Conservation (phyloP, 225 moss, liverwort and hornwort genomes). For the Thuidium tamariscinum region DNA sequence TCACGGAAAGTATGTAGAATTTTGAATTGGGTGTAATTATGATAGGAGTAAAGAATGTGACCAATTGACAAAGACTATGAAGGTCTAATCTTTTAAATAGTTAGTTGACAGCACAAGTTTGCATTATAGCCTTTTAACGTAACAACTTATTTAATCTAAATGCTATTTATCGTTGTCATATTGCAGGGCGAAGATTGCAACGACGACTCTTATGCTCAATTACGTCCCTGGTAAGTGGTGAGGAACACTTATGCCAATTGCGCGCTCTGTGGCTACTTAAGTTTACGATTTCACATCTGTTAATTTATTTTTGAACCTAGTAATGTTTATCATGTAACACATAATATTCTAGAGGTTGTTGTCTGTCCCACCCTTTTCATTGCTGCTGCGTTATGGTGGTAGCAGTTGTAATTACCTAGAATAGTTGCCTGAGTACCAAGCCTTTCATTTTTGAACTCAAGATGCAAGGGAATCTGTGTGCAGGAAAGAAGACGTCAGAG, state of each 20-base stretch:
- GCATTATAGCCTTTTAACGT: neutral
- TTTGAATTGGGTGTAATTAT: neutral
- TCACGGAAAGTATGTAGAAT: neutral
- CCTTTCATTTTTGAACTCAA: neutral
- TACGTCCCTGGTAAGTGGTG: neutral
- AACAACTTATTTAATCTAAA: neutral
- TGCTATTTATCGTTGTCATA: neutral
- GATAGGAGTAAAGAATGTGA: too few relatives aligned
- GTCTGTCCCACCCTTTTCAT: neutral
- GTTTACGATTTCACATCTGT: neutral
- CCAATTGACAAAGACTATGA: neutral
- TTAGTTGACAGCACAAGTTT: neutral
- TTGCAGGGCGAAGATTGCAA: neutral
- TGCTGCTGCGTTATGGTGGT: neutral
- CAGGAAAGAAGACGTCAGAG: neutral
- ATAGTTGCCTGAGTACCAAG: neutral
- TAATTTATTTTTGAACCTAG: neutral
- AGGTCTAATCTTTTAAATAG: neutral
- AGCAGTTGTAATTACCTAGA: neutral
- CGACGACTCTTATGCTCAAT: neutral
- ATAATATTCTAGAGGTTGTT: neutral
- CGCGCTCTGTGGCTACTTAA: neutral
- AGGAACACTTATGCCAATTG: neutral
- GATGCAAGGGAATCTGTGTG: neutral
- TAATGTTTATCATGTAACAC: neutral